Base-by-base conservation (phyloP, 345 rosid species). In the Salix purpurea region DNA sequence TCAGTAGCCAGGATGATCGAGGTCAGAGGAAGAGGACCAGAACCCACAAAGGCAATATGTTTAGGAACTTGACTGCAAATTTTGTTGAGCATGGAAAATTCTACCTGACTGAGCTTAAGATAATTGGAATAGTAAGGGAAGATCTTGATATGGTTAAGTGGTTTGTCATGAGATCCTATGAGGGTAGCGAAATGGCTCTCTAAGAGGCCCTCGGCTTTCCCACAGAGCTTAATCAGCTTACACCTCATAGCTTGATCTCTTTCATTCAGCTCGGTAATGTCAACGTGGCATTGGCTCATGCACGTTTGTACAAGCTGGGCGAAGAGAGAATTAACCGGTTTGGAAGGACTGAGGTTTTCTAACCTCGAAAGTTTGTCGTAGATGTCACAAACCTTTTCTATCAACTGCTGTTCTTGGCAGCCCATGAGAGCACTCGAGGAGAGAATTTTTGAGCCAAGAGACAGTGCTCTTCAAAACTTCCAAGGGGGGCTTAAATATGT, bases 41-140 rank as follows among this genome's bases (percentile, higher is more conserved):
- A 75, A 30, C 83, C 83, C 19, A 80, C 75, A 54, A 80, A 80
- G 39, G 83, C 83, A n/a, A 80, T 24, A 2, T 24, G 24, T 16
- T 10, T 46, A 12, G 82, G 82, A 48, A 64, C 36, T 16, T 16
- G 69, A 10, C 15, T 44, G 69, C 34, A 74, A 34, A 30, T 19
- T 28, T 74, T 18, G 4, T 34, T 52, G 11, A 80, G 68, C 61
- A 75, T 44, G n/a, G 68, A 46, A 42, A 58, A 70, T 15, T 80
- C 79, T 24, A 80, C 23, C 28, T 24, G 67, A 50, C 76, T 75
- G 39, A 80, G 83, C 36, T 80, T 75, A 52, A 75, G 36, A 69
- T 80, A 70, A 42, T 80, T 80, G 72, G 79, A 70, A 67, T 80
- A 75, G 79, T 75, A 80, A 54, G 83, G 83, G 73, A 80, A 80